A percentile compares a stretch with the other conserved stretches of the same genome.
phyloP scores from a whole-genome alignment of 306 rosid genomes.

The Prunus mongolica region DNA sequence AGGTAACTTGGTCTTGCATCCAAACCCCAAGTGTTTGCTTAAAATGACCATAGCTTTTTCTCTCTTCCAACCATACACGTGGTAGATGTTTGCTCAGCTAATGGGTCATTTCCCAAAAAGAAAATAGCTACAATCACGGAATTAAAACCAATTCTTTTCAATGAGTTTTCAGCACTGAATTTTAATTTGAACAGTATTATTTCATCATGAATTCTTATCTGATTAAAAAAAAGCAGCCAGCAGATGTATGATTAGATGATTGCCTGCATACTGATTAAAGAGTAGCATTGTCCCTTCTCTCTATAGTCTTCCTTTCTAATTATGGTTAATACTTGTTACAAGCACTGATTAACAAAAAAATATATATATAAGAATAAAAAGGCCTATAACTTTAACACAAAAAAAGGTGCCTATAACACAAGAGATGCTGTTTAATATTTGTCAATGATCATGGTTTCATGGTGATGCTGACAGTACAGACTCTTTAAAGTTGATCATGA shows the following conservation, averaged over 20 bases:
- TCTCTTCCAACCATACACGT: constrained; percentile 19
- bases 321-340: not conserved
- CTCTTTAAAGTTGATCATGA: constrained; percentile 16
- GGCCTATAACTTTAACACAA: not conserved
- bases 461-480: constrained; percentile 35
- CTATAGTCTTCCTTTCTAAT: not conserved
- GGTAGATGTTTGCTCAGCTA: constrained; percentile 7
- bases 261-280: not conserved
- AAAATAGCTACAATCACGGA: not conserved
- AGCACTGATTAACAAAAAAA: not conserved
- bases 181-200: not conserved
- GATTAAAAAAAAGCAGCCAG: not conserved
- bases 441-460: constrained; percentile 26
- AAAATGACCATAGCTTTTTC: not conserved
- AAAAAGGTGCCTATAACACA: constrained; percentile 6
- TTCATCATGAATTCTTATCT: too few relatives aligned
- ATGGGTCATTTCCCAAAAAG: constrained; percentile 8
- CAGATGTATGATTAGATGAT: not conserved
- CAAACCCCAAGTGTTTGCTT: not conserved
- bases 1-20: constrained; percentile 5
- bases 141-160: not conserved
- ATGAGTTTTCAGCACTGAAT: not conserved
- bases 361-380: not conserved
- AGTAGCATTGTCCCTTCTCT: not conserved
- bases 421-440: constrained; percentile 13